These are phyloP conservation scores for Candida michaelii DNA, from an alignment of 805 yeast genomes.

Conservation along the genomic window DNA sequence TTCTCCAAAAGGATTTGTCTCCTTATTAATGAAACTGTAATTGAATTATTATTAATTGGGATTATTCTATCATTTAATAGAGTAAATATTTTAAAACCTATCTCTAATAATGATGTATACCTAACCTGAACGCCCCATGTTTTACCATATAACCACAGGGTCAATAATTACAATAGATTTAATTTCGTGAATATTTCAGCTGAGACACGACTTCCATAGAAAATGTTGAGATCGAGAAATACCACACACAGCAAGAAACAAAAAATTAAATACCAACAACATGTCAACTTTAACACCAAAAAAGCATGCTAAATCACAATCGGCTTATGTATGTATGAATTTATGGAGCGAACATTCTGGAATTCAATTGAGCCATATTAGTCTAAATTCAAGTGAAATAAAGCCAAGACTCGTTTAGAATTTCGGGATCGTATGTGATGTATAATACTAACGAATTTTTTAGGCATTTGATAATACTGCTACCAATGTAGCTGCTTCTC, in stretches of 20 bases:
- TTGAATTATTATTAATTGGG: too few relatives aligned
- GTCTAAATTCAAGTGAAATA: neutral
- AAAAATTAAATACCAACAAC: slow-evolving; percentile 5
- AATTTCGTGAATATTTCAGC: slow-evolving; percentile 1
- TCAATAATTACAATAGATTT: neutral
- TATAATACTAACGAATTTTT: slow-evolving; percentile 14
- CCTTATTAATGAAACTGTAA: too few relatives aligned
- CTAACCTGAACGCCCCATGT: neutral
- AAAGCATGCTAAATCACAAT: slow-evolving; percentile 70
- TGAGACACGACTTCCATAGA: neutral
- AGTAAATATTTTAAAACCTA: too few relatives aligned
- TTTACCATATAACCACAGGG: neutral
- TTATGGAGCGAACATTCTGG: neutral
- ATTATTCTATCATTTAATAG: too few relatives aligned
- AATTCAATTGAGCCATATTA: neutral
- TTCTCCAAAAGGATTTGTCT: too few relatives aligned
- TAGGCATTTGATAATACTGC: slow-evolving; percentile 93
- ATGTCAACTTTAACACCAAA: slow-evolving; percentile 22
- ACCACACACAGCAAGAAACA: slow-evolving; percentile 9
- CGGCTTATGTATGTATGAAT: slow-evolving; percentile 57
- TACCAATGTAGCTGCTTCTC: slow-evolving; percentile 93
- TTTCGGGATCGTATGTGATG: too few relatives aligned
- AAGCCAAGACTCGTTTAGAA: too few relatives aligned
- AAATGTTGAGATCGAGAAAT: slow-evolving; percentile 1
- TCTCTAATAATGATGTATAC: neutral